A percentile compares a stretch with the other conserved stretches of the same genome.
Evolutionary conservation across 106 monocot genomes (phyloP).

Genomic region (Gastrodia elata): DNA sequence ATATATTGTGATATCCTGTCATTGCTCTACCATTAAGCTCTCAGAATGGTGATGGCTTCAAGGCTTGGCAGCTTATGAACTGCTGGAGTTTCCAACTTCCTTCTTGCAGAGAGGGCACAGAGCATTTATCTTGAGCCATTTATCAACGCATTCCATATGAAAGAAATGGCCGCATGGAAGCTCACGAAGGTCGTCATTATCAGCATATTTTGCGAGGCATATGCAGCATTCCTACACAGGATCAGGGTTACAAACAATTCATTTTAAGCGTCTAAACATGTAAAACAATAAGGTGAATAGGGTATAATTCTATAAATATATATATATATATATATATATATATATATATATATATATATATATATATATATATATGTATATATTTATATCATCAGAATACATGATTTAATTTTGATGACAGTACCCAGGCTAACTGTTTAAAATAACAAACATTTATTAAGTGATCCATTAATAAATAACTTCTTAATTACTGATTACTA

Average conservation of each 20-base stretch:
- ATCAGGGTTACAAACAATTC: background rate
- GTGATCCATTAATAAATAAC: background rate
- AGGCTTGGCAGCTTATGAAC: background rate
- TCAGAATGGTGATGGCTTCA: background rate
- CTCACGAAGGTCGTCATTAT: slow-evolving; percentile 17
- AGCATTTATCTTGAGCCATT: slow-evolving; percentile 24
- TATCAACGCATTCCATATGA: slow-evolving; percentile 26
- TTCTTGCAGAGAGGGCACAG: slow-evolving; percentile 23
- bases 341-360: slow-evolving; percentile 3
- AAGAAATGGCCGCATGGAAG: slow-evolving; percentile 27
- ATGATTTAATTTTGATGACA: background rate
- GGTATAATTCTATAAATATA: background rate
- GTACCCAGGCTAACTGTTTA: background rate
- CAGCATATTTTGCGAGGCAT: slow-evolving; percentile 17
- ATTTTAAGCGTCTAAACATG: background rate
- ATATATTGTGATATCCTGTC: background rate
- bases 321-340: slow-evolving; percentile 1
- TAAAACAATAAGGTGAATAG: background rate
- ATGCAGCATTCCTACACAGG: slow-evolving; percentile 23
- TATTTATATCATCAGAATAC: background rate
- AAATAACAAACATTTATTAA: background rate
- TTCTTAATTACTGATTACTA: background rate
- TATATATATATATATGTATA: slow-evolving; percentile 1
- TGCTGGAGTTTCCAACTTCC: slow-evolving; percentile 11
- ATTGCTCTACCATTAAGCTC: background rate